phyloP scores from a whole-genome alignment of 768 basidiomycete genomes.

The Gelatoporia subvermispora region DNA sequence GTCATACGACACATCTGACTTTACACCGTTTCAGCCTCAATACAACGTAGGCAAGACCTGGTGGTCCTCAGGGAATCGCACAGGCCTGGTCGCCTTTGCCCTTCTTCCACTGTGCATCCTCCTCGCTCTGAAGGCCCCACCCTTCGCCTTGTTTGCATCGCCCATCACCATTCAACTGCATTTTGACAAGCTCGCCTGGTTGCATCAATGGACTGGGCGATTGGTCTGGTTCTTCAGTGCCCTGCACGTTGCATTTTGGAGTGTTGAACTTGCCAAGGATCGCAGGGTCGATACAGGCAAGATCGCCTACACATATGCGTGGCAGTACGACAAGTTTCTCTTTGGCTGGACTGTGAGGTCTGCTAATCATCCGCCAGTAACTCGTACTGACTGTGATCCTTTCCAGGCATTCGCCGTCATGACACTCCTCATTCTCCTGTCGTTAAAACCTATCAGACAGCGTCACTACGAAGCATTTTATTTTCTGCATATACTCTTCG shows the following conservation, averaged over 20 bases:
- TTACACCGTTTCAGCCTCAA: slow-evolving; percentile 39
- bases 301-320: slow-evolving; percentile 46
- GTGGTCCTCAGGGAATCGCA: slow-evolving; percentile 67
- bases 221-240: slow-evolving; percentile 61
- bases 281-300: slow-evolving; percentile 36
- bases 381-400: background rate
- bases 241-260: slow-evolving; percentile 65
- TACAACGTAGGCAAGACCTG: slow-evolving; percentile 62
- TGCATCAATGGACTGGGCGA: slow-evolving; percentile 70
- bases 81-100: slow-evolving; percentile 68
- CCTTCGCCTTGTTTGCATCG: slow-evolving; percentile 67
- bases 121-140: slow-evolving; percentile 65
- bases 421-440: slow-evolving; percentile 48
- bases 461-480: slow-evolving; percentile 64
- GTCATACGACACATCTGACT: slow-evolving; percentile 27
- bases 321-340: slow-evolving; percentile 55
- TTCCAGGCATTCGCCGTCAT: slow-evolving; percentile 53
- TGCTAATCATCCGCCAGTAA: background rate
- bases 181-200: slow-evolving; percentile 68
- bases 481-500: slow-evolving; percentile 55
- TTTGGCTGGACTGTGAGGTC: slow-evolving; percentile 52
- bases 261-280: slow-evolving; percentile 56
- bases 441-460: slow-evolving; percentile 45
- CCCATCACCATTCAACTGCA: slow-evolving; percentile 58
- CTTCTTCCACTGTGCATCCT: slow-evolving; percentile 67